Base-by-base conservation (phyloP, 2,329 filamentous ascomycete species). In the Cercospora sp. region DNA sequence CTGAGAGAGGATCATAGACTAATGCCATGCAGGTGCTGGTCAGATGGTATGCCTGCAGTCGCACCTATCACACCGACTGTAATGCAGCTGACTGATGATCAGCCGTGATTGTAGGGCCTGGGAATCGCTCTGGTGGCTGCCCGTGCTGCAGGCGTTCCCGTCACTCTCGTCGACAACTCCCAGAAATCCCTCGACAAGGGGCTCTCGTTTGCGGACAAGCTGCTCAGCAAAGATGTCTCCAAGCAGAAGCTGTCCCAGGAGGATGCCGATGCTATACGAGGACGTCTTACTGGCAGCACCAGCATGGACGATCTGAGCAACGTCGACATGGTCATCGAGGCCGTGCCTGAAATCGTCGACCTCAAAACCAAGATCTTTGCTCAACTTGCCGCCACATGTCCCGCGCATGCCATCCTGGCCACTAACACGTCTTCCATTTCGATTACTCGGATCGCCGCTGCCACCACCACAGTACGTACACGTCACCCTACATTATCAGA, bases 381-480 rank as follows among this genome's bases (percentile, higher is more conserved):
- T 72, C 86, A 90, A 76, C 86, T 99, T 10, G 93, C 94, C 6
- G 83, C 91, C 75, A 89, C 97, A 73, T 94, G 91, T 73, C 90
- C 93, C 10, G 84, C 89, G 63, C 93, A 98, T 78, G 89, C 95
- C 68, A 92, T 99, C 75, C 87, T 99, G 40, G 94, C 95, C 5
- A 99, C 95, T 70, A 99, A 99, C 84, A 99, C 95, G 6, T 97
- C 93, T n/a, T 97, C 93, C 70, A 99, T 99, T 79, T 94, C 92
- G 69, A 97, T 99, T 80, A 99, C 95, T 53, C 91, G 91, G 77
- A 97, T 99, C 76, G 95, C 95, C 21, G 94, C 95, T 3, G 88
- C 94, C 9, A 79, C 79, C 2, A 94, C 94, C 0, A 91, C 89
- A 28, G 71, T 72, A 67, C 62, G 68, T 66, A 43, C 16, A 28